These are phyloP conservation scores for Gynochthodes officinalis DNA, from an alignment of 257 asterid species.

Conservation along the genomic window DNA sequence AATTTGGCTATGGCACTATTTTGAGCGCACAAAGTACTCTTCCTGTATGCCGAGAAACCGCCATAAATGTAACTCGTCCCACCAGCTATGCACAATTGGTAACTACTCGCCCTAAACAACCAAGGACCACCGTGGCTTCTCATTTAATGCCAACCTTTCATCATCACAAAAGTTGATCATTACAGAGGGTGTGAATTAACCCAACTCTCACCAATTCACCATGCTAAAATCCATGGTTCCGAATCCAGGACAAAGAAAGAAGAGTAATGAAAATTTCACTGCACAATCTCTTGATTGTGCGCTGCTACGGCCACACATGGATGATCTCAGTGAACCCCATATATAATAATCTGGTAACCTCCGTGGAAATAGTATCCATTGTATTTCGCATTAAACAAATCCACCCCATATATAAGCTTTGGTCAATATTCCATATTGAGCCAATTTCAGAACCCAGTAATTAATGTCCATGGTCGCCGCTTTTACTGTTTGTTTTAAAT, in stretches of 20 bases:
- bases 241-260: too few species aligned
- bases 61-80: background rate
- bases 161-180: too few species aligned
- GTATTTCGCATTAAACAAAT: background rate
- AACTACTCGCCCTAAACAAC: constrained; percentile 11
- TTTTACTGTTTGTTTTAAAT: constrained; percentile 8
- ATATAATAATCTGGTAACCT: background rate
- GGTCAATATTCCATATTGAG: constrained; percentile 7
- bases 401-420: background rate
- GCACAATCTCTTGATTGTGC: constrained; percentile 12
- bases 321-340: background rate
- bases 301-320: constrained; percentile 2
- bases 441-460: constrained; percentile 21
- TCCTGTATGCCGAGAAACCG: too few species aligned
- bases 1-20: too few species aligned
- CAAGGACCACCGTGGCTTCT: constrained; percentile 26
- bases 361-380: background rate
- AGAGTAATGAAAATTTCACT: too few species aligned
- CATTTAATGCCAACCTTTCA: too few species aligned
- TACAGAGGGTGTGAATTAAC: too few species aligned
- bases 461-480: constrained; percentile 1
- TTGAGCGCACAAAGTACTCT: too few species aligned
- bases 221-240: too few species aligned
- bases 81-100: constrained; percentile 4
- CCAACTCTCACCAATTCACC: too few species aligned